Base-by-base conservation (phyloP, 768 basidiomycete species). In the Leccinum obscurum region DNA sequence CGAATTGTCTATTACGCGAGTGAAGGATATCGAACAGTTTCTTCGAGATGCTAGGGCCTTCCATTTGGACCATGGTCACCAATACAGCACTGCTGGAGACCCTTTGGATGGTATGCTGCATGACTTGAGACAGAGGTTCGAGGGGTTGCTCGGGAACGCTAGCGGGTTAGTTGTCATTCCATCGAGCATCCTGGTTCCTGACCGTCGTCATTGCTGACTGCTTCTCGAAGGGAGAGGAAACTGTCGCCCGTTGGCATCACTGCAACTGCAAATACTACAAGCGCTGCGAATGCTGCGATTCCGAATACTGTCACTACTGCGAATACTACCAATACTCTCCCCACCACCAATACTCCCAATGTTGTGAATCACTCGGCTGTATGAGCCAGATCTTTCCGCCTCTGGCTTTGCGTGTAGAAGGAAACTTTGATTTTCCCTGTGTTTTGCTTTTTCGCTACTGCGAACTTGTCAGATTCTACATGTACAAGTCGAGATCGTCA, bases 21-120 rank as follows among this genome's bases (percentile, higher is more conserved):
- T 77, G 4, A 84, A 85, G 62, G 85, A 87, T 59, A 77, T 91
- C 2, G 85, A 89, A 24, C 80, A 85, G 22, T 92, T 85, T 64
- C 74, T 90, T 26, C 85, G 89, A 28, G 85, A 89, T 62, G 78
- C 79, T 39, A 67, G 79, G 49, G 82, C 83, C 3, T 88, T 86
- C 64, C 65, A 78, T 54, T 75, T 88, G 67, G 89, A 90, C 63
- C 69, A 80, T 56, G 88, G 82, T 0, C 78, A 82, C 56, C 64
- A 68, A 48, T 66, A 65, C 24, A 44, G 52, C 3, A 54, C 59
- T 4, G 46, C 52, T 2, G 57, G 58, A 26, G 64, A 69, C 14
- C 3, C 17, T 7, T 35, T 75, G 13, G 51, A 58, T 22, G 3
- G 28, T 0, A 60, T 34, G 28, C 28, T 75, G 20, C 44, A 52